Percentiles rank a stretch among this genome's conserved stretches.
phyloP scores from a whole-genome alignment of 176 grass and related monocot genomes.

The Tuctoria greenei region DNA sequence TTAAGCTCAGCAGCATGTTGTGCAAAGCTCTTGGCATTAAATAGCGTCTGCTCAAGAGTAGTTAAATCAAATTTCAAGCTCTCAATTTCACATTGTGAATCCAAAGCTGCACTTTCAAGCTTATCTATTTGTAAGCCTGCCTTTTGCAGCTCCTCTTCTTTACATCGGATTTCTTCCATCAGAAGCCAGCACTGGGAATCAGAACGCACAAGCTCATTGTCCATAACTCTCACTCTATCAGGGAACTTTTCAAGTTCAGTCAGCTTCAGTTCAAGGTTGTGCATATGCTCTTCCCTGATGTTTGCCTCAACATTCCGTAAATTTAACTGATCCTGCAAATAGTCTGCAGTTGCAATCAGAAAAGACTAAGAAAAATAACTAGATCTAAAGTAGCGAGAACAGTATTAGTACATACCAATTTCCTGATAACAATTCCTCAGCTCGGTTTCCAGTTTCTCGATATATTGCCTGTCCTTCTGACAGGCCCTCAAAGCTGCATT shows the following conservation, averaged over 20 bases:
- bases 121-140: conserved; percentile 69
- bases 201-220: conserved; percentile 51
- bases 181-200: conserved; percentile 75
- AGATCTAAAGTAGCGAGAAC: background rate
- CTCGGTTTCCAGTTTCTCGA: conserved; percentile 76
- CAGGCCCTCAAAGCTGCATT: conserved; percentile 47
- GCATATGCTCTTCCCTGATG: conserved; percentile 84
- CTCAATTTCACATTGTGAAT: conserved; percentile 95
- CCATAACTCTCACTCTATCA: conserved; percentile 59
- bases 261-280: conserved; percentile 83
- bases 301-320: conserved; percentile 75
- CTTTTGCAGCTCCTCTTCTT: conserved; percentile 70
- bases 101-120: conserved; percentile 66
- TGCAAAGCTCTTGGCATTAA: conserved; percentile 46
- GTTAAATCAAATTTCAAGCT: conserved; percentile 95
- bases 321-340: conserved; percentile 96
- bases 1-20: conserved; percentile 47
- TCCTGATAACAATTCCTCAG: conserved; percentile 85
- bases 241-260: conserved; percentile 73
- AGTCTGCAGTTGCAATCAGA: conserved; percentile 84
- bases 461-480: conserved; percentile 59
- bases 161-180: conserved; percentile 66
- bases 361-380: too few species aligned
- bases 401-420: conserved; percentile 64
- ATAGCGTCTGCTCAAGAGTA: conserved; percentile 72